Conservation (phyloP, 805 yeast species). For the Teunomyces tritomae region DNA sequence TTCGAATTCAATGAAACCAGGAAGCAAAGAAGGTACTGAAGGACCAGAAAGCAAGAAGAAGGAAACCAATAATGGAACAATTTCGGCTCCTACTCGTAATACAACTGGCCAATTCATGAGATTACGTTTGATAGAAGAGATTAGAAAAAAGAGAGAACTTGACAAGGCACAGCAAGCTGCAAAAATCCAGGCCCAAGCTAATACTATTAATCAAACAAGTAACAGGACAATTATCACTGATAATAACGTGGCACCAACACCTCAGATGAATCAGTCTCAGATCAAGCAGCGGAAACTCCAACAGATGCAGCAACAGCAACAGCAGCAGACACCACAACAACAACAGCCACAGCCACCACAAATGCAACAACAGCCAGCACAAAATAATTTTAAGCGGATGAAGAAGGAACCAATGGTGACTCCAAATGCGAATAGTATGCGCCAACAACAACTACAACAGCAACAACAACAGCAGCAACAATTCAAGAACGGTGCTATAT, state of each 20-base stretch:
- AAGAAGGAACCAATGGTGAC: neutral
- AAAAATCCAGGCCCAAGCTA: conserved; percentile 36
- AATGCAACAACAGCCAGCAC: neutral
- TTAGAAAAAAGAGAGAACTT: conserved; percentile 60
- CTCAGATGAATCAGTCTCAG: conserved; percentile 13
- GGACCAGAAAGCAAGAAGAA: conserved; percentile 32
- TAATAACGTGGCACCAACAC: conserved; percentile 21
- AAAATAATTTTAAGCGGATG: neutral
- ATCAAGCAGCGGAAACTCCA: conserved; percentile 18
- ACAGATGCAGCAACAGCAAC: conserved; percentile 25
- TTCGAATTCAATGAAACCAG: conserved; percentile 11
- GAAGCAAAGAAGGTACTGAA: conserved; percentile 19
- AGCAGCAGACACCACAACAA: conserved; percentile 22
- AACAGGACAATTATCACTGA: conserved; percentile 30
- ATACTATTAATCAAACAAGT: conserved; percentile 28
- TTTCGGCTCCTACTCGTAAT: conserved; percentile 20
- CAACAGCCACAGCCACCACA: conserved; percentile 21
- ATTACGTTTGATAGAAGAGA: conserved; percentile 82
- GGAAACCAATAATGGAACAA: conserved; percentile 12
- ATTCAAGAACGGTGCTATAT: neutral
- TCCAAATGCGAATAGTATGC: neutral
- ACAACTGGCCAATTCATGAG: conserved; percentile 73
- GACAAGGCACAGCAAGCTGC: conserved; percentile 43
- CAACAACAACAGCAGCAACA: no score
- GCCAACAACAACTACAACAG: neutral